Evolutionary conservation across 2,329 filamentous ascomycete species (phyloP).

Genomic region (Diaporthe batatas): DNA sequence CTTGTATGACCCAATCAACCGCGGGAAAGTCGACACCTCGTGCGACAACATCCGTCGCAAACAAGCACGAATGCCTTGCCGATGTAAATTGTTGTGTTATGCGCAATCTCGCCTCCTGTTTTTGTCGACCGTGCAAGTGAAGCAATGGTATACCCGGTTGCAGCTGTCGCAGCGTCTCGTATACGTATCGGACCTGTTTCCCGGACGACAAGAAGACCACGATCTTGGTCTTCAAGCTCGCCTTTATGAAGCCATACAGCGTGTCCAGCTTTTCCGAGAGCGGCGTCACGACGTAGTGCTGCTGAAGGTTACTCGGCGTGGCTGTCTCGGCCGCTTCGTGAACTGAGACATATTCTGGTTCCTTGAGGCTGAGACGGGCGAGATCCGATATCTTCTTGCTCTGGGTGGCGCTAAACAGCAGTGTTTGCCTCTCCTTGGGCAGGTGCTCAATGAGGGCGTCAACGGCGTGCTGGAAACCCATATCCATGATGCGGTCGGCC

Average conservation of each 20-base stretch:
- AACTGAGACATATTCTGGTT: slow-evolving; percentile 95
- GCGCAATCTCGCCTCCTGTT: slow-evolving; percentile 88
- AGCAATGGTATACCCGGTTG: slow-evolving; percentile 94
- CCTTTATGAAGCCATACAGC: slow-evolving; percentile 90
- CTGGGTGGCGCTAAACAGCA: slow-evolving; percentile 96
- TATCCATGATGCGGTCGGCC: slow-evolving; percentile 96
- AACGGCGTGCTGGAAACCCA: slow-evolving; percentile 92
- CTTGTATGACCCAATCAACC: slow-evolving; percentile 98
- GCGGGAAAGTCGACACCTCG: slow-evolving; percentile 95
- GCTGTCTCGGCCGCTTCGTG: slow-evolving; percentile 85
- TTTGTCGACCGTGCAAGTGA: slow-evolving; percentile 94
- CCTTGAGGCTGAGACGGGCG: slow-evolving; percentile 85
- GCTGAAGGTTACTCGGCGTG: slow-evolving; percentile 86
- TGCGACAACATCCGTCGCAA: slow-evolving; percentile 95
- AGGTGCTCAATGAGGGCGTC: slow-evolving; percentile 95
- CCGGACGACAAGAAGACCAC: slow-evolving; percentile 95
- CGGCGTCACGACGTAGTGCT: slow-evolving; percentile 90
- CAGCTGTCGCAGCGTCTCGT: slow-evolving; percentile 91
- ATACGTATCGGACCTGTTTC: slow-evolving; percentile 96
- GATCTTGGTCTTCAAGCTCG: slow-evolving; percentile 93
- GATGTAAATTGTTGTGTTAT: slow-evolving; percentile 87
- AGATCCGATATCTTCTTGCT: slow-evolving; percentile 95
- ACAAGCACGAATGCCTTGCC: slow-evolving; percentile 87
- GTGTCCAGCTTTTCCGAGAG: slow-evolving; percentile 92
- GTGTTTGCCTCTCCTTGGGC: slow-evolving; percentile 86